phyloP scores from a whole-genome alignment of 257 asterid genomes.

The Buddleja alternifolia region DNA sequence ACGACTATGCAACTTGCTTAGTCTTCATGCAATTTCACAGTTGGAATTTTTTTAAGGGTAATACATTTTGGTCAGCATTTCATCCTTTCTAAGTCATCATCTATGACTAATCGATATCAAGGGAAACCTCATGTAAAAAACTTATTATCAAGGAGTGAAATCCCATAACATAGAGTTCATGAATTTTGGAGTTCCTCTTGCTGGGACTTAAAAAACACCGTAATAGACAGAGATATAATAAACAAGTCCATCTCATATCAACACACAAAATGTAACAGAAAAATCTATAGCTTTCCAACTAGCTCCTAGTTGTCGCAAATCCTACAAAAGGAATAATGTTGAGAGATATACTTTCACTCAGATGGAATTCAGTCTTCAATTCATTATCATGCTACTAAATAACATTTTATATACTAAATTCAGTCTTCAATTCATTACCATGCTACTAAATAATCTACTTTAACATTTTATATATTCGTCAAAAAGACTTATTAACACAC shows the following conservation, averaged over 20 bases:
- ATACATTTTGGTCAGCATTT: not conserved
- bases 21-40: not conserved
- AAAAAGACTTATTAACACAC: conserved; percentile 17
- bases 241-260: conserved; percentile 9
- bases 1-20: conserved; percentile 12
- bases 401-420: conserved; percentile 9
- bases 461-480: conserved; percentile 13
- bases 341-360: not conserved
- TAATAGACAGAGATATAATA: not conserved
- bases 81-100: conserved; percentile 1
- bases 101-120: not conserved
- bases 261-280: conserved; percentile 5
- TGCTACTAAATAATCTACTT: conserved; percentile 5
- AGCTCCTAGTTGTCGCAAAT: not conserved
- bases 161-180: not conserved
- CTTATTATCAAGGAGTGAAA: conserved; percentile 1
- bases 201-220: not conserved
- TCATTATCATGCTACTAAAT: conserved; percentile 2
- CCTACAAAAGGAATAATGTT: not conserved
- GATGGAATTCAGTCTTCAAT: not conserved
- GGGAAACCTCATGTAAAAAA: not conserved
- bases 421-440: not conserved
- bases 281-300: not conserved
- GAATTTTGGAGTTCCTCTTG: not conserved
- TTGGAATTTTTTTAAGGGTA: not conserved